Conservation (phyloP, 78 protist species). For the Capsaspora owczarzaki region DNA sequence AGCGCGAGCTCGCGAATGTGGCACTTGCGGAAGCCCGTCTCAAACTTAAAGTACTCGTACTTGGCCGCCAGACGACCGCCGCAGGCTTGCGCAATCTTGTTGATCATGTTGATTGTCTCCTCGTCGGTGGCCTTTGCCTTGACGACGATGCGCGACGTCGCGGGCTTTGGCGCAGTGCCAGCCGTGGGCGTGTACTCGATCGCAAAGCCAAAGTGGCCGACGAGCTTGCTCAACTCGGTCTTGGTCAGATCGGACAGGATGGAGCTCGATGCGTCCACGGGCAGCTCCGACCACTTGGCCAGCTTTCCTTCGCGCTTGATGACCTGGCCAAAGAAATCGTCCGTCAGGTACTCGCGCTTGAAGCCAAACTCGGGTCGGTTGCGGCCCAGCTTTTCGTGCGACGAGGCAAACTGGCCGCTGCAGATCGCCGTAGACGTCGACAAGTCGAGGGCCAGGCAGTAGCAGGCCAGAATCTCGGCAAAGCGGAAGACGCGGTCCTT, state of each 20-base stretch:
- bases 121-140: background rate
- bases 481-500: background rate
- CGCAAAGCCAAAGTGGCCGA: constrained; percentile 5
- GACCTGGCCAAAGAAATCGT: background rate
- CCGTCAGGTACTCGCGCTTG: background rate
- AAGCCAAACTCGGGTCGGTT: background rate
- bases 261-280: background rate
- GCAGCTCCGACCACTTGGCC: background rate
- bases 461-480: constrained; percentile 6
- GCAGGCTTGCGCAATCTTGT: background rate
- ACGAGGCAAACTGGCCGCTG: background rate
- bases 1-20: background rate
- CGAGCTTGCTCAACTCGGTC: background rate
- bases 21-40: constrained; percentile 8
- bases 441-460: background rate
- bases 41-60: background rate
- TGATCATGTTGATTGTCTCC: constrained; percentile 1
- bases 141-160: background rate
- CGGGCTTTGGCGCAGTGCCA: background rate
- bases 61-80: background rate
- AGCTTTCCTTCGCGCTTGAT: background rate
- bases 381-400: background rate
- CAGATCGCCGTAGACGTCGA: background rate
- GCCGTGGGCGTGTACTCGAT: background rate
- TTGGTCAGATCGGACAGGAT: background rate